Percentiles rank a stretch among this genome's conserved stretches.
Conservation (phyloP, 306 rosid genomes). For the Styphnolobium japonicum region DNA sequence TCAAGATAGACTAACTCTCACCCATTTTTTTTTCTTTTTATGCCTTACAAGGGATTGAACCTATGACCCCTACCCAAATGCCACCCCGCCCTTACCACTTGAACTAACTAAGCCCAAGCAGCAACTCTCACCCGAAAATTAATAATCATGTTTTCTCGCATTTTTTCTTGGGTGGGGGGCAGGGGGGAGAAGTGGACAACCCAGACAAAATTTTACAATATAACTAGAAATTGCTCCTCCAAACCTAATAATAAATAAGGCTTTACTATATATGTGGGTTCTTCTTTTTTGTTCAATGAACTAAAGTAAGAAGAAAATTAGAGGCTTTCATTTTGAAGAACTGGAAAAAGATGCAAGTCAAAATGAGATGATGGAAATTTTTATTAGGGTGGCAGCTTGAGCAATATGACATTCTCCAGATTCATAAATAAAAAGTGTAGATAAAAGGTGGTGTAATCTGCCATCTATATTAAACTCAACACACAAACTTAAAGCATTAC, state of each 20-base stretch:
- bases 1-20: neutral
- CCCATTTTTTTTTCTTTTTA: neutral
- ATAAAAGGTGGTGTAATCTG: neutral
- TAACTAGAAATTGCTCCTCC: neutral
- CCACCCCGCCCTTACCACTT: neutral
- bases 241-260: neutral
- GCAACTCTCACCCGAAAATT: neutral
- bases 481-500: conserved; percentile 11
- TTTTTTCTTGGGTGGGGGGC: too few relatives aligned
- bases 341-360: neutral
- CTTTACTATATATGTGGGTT: neutral
- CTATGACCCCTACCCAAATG: neutral
- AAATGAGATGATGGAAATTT: neutral
- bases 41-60: neutral
- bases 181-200: neutral
- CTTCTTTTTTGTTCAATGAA: neutral
- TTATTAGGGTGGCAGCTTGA: neutral
- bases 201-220: neutral
- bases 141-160: neutral
- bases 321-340: neutral
- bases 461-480: neutral
- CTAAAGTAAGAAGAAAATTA: neutral
- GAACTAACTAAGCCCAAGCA: neutral
- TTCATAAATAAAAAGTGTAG: neutral
- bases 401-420: neutral